Evolutionary conservation across 345 rosid genomes (phyloP).

Genomic region (Crucihimalaya himalaica): DNA sequence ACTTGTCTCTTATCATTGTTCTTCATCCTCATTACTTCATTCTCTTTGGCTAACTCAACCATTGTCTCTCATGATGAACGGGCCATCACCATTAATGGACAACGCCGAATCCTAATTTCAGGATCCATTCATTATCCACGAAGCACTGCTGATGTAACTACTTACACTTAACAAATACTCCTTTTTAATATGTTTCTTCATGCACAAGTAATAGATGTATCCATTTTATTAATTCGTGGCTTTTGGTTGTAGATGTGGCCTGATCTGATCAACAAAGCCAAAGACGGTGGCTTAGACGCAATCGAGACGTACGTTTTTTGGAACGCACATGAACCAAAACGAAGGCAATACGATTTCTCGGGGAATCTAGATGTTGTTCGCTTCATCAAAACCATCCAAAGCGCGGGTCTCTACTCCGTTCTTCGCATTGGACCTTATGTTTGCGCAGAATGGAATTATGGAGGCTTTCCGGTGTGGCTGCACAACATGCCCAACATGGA

Average conservation of each 20-base stretch:
- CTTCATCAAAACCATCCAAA: conserved; percentile 59
- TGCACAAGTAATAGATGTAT: background rate
- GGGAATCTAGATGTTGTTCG: conserved; percentile 57
- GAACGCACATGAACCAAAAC: conserved; percentile 63
- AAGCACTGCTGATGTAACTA: conserved; percentile 56
- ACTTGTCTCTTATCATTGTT: background rate
- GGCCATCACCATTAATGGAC: conserved; percentile 58
- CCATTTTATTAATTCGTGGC: background rate
- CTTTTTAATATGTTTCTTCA: conserved; percentile 4
- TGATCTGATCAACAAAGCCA: conserved; percentile 53
- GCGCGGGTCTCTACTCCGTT: conserved; percentile 51
- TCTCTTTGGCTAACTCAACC: conserved; percentile 11
- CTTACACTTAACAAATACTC: background rate
- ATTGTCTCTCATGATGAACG: conserved; percentile 47
- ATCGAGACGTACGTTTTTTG: conserved; percentile 73
- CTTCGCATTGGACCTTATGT: conserved; percentile 76
- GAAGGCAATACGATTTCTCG: conserved; percentile 53
- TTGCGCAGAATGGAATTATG: conserved; percentile 76
- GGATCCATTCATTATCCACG: conserved; percentile 74
- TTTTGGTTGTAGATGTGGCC: conserved; percentile 65
- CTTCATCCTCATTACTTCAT: background rate
- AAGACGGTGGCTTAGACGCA: conserved; percentile 66
- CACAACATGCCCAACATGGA: conserved; percentile 42
- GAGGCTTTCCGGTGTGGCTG: conserved; percentile 70
- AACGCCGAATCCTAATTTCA: conserved; percentile 55